Percentiles rank a stretch among this genome's conserved stretches.
Conservation (phyloP, 2,329 filamentous ascomycete genomes). For the Neobulgaria alba region DNA sequence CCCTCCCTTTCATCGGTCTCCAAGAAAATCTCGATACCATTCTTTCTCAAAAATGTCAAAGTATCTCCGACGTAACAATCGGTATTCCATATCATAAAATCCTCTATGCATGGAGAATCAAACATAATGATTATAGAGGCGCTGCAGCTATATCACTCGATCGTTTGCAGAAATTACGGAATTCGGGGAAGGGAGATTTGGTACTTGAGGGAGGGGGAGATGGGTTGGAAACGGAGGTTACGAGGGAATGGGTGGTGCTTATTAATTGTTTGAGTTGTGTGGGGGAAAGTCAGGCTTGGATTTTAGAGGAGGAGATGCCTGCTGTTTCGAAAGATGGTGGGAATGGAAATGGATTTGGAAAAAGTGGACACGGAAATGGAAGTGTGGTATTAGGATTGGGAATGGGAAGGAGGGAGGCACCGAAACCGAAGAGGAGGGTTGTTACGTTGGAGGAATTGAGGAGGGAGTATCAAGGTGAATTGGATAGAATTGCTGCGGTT, state of each 20-base stretch:
- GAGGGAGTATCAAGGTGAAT: slow-evolving; percentile 80
- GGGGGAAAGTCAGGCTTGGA: slow-evolving; percentile 72
- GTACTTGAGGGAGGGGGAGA: slow-evolving; percentile 36
- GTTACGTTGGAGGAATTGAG: slow-evolving; percentile 80
- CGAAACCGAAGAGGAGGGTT: slow-evolving; percentile 54
- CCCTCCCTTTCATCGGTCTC: slow-evolving; percentile 70
- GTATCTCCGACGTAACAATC: slow-evolving; percentile 54
- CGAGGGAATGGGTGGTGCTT: slow-evolving; percentile 75
- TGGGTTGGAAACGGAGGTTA: slow-evolving; percentile 53
- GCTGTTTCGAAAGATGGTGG: slow-evolving; percentile 7
- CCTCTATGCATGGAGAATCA: slow-evolving; percentile 83
- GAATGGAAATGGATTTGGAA: slow-evolving; percentile 17
- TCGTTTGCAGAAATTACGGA: slow-evolving; percentile 52
- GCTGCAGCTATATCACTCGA: slow-evolving; percentile 55
- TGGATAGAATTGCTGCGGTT: slow-evolving; percentile 82
- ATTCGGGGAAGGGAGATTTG: slow-evolving; percentile 49
- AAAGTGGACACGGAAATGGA: too few relatives aligned
- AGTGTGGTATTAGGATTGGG: slow-evolving; percentile 11
- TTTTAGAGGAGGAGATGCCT: slow-evolving; percentile 46
- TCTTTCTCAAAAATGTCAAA: slow-evolving; percentile 62
- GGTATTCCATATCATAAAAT: slow-evolving; percentile 77
- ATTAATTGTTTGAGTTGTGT: slow-evolving; percentile 92
- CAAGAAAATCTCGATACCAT: slow-evolving; percentile 72
- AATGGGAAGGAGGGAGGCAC: slow-evolving; percentile 14
- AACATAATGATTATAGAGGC: slow-evolving; percentile 80